Evolutionary conservation across 148 eudicot genomes (phyloP).

Genomic region (Rhododendron griersonianum): DNA sequence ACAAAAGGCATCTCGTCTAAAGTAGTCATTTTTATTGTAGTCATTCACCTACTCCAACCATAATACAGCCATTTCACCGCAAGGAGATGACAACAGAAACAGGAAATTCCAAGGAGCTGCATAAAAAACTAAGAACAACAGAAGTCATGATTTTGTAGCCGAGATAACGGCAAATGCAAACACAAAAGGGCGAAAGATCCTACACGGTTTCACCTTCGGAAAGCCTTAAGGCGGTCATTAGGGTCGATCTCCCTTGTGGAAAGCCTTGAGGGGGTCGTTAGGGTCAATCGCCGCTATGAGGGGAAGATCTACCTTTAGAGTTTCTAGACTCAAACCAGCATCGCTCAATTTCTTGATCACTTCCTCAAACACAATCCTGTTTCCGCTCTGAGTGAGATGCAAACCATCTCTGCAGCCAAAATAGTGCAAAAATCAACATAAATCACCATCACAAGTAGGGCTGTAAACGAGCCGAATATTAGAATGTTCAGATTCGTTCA

Average conservation of each 20-base stretch:
- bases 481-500: no score
- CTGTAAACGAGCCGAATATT: no score
- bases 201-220: not conserved
- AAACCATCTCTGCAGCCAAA: constrained; percentile 68
- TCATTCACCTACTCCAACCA: not conserved
- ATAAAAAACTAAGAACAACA: not conserved
- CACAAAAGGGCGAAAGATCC: not conserved
- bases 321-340: constrained; percentile 49
- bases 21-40: not conserved
- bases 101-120: not conserved
- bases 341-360: constrained; percentile 47
- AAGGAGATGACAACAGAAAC: not conserved
- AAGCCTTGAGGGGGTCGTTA: constrained; percentile 58
- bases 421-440: not conserved
- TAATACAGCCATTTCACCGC: not conserved
- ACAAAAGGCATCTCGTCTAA: not conserved
- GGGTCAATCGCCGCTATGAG: constrained; percentile 51
- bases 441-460: not conserved
- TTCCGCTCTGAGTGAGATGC: constrained; percentile 65
- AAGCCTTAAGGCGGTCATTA: no score
- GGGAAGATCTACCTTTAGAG: constrained; percentile 63
- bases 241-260: constrained; percentile 20
- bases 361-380: constrained; percentile 67
- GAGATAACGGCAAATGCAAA: not conserved
- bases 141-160: not conserved